Conservation (phyloP, 2,329 filamentous ascomycete species). For the Amauroascus verrucosus region DNA sequence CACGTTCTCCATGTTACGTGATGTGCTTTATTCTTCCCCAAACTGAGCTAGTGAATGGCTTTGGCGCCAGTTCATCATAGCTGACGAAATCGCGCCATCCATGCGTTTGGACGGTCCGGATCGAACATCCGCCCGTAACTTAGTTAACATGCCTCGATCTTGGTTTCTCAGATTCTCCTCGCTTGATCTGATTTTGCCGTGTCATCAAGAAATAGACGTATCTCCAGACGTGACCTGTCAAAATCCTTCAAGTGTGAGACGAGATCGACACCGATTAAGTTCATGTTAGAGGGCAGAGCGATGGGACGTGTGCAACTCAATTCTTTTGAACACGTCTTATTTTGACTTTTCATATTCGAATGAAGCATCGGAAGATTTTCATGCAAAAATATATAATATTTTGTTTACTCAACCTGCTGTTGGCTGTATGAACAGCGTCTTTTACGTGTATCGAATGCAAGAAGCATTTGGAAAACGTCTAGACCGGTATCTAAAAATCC, state of each 20-base stretch:
- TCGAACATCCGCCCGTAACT: neutral
- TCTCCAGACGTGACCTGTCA: conserved; percentile 1
- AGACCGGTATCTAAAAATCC: neutral
- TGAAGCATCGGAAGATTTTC: neutral
- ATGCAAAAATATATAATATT: neutral
- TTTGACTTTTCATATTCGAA: neutral
- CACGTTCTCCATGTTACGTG: neutral
- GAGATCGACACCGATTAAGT: conserved; percentile 5
- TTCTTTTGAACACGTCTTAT: neutral
- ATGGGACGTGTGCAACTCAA: neutral
- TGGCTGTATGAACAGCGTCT: neutral
- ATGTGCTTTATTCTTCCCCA: neutral
- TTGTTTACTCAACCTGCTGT: neutral
- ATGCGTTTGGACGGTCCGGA: conserved; percentile 2
- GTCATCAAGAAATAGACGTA: neutral
- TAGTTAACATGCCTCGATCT: neutral
- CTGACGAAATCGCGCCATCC: neutral
- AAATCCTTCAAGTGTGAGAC: neutral
- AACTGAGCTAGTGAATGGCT: neutral
- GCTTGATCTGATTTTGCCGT: neutral
- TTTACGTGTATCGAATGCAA: neutral
- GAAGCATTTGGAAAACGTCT: neutral
- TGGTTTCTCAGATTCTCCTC: neutral
- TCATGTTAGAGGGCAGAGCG: neutral
- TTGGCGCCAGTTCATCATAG: neutral